Evolutionary conservation across 352 stramenopile genomes (phyloP).

Genomic region (Globisporangium nagaii): DNA sequence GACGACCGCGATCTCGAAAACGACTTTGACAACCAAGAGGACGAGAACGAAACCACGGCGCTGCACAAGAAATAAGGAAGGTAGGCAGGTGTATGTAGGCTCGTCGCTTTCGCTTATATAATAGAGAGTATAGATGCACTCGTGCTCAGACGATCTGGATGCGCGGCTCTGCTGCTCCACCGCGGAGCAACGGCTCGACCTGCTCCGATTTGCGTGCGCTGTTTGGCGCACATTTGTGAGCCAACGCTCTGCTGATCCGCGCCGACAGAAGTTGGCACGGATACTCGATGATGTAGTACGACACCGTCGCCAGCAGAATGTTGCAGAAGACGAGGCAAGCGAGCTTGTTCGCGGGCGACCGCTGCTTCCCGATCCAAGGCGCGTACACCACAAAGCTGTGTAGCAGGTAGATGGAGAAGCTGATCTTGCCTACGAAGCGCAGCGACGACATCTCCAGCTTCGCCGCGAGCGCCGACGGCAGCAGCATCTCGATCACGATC

Average conservation of each 20-base stretch:
- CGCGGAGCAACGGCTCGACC: no score
- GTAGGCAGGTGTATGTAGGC: no score
- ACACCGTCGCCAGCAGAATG: slow-evolving; percentile 21
- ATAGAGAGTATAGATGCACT: no score
- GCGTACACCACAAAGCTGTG: slow-evolving; percentile 31
- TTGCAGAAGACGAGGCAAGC: slow-evolving; percentile 15
- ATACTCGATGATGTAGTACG: slow-evolving; percentile 36
- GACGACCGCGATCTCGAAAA: background rate
- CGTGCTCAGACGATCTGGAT: no score
- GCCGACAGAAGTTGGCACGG: slow-evolving; percentile 34
- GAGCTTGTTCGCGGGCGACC: slow-evolving; percentile 11
- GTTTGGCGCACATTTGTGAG: no score
- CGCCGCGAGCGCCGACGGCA: slow-evolving; percentile 4
- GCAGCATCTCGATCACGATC: slow-evolving; percentile 1
- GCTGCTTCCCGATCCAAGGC: slow-evolving; percentile 11
- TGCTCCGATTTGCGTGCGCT: no score
- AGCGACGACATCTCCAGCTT: slow-evolving; percentile 10
- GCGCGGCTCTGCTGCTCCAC: no score
- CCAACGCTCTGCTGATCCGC: slow-evolving; percentile 15
- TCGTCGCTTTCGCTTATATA: no score
- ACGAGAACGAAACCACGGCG: background rate
- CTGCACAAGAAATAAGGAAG: background rate
- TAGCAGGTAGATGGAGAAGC: slow-evolving; percentile 33
- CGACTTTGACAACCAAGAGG: background rate
- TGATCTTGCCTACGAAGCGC: slow-evolving; percentile 22